Percentiles rank a stretch among this genome's conserved stretches.
phyloP scores from a whole-genome alignment of 495 filamentous ascomycete species.

The Pyrenula massariospora region DNA sequence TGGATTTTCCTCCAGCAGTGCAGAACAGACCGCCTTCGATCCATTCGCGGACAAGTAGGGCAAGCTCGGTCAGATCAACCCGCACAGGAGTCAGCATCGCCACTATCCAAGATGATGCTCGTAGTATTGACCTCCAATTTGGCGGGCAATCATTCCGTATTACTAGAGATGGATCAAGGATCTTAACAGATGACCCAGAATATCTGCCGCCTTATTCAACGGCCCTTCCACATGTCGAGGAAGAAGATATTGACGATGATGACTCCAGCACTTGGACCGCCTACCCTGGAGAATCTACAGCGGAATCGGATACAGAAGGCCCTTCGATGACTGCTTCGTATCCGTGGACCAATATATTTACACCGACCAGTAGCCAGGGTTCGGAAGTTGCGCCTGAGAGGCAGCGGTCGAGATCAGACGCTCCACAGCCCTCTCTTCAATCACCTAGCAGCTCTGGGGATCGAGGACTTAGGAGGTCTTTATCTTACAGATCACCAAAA shows the following conservation, averaged over 20 bases:
- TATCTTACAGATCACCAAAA: neutral
- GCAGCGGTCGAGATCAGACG: neutral
- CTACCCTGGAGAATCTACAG: constrained; percentile 10
- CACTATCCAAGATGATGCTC: neutral
- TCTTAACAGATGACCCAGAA: neutral
- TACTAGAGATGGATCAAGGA: neutral
- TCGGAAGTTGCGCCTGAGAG: neutral
- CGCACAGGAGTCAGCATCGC: neutral
- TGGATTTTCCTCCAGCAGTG: neutral
- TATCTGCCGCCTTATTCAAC: neutral
- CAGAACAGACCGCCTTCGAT: neutral
- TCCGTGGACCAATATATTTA: neutral
- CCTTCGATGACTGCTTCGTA: constrained; percentile 10
- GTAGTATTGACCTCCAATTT: neutral
- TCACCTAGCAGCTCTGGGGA: constrained; percentile 3
- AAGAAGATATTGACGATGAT: neutral
- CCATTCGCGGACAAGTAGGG: neutral
- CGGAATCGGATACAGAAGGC: constrained; percentile 4
- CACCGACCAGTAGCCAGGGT: neutral
- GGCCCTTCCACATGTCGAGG: neutral
- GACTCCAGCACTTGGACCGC: neutral
- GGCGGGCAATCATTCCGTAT: neutral
- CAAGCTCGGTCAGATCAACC: neutral
- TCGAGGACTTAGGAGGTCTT: neutral
- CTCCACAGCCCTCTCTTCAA: neutral